A percentile compares a stretch with the other conserved stretches of the same genome.
Evolutionary conservation across 129 eudicot species (phyloP).

Genomic region (Ambrosia artemisiifolia): DNA sequence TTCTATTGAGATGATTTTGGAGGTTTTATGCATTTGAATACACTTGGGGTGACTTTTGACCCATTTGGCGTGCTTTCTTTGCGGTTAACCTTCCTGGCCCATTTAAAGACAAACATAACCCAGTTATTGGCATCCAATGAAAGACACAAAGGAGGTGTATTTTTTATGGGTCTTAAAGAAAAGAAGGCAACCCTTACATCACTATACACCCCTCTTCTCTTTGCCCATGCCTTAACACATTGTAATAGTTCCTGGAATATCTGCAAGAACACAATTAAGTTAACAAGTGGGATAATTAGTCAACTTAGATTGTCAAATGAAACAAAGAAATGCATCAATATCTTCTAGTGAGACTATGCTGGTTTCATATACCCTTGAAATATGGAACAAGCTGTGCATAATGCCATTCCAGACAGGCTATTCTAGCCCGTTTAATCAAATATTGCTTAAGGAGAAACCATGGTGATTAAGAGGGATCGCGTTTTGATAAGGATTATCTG

Average conservation of each 20-base stretch:
- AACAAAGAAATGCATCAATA: neutral
- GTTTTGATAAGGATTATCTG: no score
- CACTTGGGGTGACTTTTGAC: neutral
- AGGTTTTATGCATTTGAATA: neutral
- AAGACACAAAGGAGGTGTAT: neutral
- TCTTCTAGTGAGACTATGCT: constrained; percentile 11
- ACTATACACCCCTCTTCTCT: constrained; percentile 67
- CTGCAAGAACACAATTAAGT: constrained; percentile 30
- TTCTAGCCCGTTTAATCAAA: no score
- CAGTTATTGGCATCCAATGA: no score
- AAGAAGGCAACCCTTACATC: constrained; percentile 42
- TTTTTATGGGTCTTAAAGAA: neutral
- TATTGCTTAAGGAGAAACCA: no score
- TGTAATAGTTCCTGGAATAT: constrained; percentile 44
- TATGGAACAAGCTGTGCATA: no score
- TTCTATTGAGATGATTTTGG: neutral
- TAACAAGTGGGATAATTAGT: constrained; percentile 11
- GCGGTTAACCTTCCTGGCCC: neutral
- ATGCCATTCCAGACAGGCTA: no score
- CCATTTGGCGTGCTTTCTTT: neutral
- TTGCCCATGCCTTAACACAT: constrained; percentile 63
- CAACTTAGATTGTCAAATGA: neutral
- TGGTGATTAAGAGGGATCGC: no score
- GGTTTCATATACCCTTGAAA: no score
- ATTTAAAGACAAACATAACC: neutral